Evolutionary conservation across 2,329 filamentous ascomycete genomes (phyloP).

Genomic region (Sarocladiaceae sp.): DNA sequence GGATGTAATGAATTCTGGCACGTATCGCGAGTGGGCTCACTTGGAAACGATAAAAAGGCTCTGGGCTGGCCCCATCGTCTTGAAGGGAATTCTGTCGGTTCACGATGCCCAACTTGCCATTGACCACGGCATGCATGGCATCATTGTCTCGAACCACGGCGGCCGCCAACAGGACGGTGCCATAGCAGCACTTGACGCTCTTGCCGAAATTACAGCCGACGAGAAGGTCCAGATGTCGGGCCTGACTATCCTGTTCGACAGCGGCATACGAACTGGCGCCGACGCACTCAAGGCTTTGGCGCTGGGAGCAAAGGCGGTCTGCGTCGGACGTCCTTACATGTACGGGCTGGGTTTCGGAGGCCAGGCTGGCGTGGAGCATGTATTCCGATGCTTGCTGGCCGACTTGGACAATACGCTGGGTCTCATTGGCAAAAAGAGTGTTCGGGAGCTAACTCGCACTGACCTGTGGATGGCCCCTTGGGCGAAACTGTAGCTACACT

Average conservation of each 20-base stretch:
- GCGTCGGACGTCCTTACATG: slow-evolving; percentile 35
- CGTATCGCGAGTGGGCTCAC: slow-evolving; percentile 54
- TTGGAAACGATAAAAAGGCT: slow-evolving; percentile 34
- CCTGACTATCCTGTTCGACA: slow-evolving; percentile 48
- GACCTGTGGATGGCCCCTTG: slow-evolving; percentile 1
- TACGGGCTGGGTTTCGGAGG: slow-evolving; percentile 30
- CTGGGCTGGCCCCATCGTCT: slow-evolving; percentile 49
- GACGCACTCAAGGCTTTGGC: slow-evolving; percentile 35
- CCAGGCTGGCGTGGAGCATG: slow-evolving; percentile 48
- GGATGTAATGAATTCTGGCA: slow-evolving; percentile 25
- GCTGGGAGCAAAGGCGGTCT: slow-evolving; percentile 33
- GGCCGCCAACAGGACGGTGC: slow-evolving; percentile 35
- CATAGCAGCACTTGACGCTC: slow-evolving; percentile 48
- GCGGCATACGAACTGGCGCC: slow-evolving; percentile 32
- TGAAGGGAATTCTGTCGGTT: slow-evolving; percentile 34
- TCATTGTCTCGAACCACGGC: slow-evolving; percentile 37
- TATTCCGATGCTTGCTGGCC: slow-evolving; percentile 33
- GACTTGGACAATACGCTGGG: slow-evolving; percentile 48
- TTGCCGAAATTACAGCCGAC: slow-evolving; percentile 39
- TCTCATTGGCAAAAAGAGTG: slow-evolving; percentile 40
- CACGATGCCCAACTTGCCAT: slow-evolving; percentile 33
- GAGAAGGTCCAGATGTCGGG: slow-evolving; percentile 32
- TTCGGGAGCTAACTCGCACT: slow-evolving; percentile 4
- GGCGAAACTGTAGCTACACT: slow-evolving; percentile 1
- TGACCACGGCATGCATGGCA: slow-evolving; percentile 29